Base-by-base conservation (phyloP, 768 basidiomycete genomes). In the Nidula microcarpa region DNA sequence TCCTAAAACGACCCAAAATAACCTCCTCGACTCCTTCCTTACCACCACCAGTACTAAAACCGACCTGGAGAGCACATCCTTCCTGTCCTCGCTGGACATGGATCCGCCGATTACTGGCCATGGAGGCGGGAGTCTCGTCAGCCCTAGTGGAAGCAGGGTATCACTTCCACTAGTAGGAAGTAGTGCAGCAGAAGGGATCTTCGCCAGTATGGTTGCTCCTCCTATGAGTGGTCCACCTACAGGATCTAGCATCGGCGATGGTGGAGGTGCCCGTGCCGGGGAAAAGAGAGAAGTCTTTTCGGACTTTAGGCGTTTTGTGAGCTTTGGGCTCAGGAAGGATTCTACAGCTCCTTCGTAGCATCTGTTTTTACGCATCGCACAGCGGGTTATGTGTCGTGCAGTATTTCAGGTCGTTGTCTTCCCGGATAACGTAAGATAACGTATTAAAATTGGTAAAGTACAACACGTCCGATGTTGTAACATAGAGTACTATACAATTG, bases 71-170 rank as follows among this genome's bases (percentile, higher is more conserved):
- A 87, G 82, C 65, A 88, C 90, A 0, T 98, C 97, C 0, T 98
- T 99, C 79, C 81, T 99, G 33, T 89, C 94, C 0, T 81, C 86
- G 0, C 79, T 99, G 33, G 97, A 99, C 68, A 99, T 99, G 97
- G 95, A 98, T 58, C 94, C 94, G 1, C 73, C 82, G 0, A 66
- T 72, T 16, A 69, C 76, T 2, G 70, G 74, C 10, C 72, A 76
- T 55, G 66, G 75, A 4, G 76, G 70, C 47, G 70, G 77, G n/a
- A 82, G 75, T 43, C 70, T 86, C 14, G 73, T 83, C 5, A 89
- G 86, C 58, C 89, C 90, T 0, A 80, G 79, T 11, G 78, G 78
- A 1, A 88, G 85, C 58, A 77, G 82, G 18, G 77, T 86, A 8
- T 74, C 80, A 4, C 72, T 89, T 6, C 81, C 81, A 0, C 63